These are phyloP conservation scores for Auricularia sp. DNA, from an alignment of 768 basidiomycete genomes.

Conservation along the genomic window DNA sequence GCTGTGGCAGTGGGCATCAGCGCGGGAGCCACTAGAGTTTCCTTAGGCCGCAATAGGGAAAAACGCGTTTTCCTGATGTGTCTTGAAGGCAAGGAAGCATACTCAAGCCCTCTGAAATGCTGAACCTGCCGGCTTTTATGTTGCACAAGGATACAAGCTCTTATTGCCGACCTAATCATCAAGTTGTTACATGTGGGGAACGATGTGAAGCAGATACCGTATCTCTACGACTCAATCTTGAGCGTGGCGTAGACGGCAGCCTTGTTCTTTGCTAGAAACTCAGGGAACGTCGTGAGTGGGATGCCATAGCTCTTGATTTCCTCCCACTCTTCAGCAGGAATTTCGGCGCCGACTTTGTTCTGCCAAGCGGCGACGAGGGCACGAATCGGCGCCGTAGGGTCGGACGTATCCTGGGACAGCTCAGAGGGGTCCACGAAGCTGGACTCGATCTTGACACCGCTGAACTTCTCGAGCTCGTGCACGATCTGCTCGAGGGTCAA, in stretches of 20 bases:
- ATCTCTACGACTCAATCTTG: background rate
- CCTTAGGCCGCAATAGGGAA: too few species aligned
- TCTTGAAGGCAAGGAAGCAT: too few species aligned
- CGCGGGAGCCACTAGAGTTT: too few species aligned
- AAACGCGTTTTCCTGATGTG: too few species aligned
- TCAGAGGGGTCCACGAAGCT: background rate
- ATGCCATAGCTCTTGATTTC: background rate
- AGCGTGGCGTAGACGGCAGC: background rate
- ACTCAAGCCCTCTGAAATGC: too few species aligned
- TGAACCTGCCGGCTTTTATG: too few species aligned
- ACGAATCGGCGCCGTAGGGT: background rate
- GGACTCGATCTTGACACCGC: background rate
- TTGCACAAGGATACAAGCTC: too few species aligned
- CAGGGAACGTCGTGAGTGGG: background rate
- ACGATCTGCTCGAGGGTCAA: too few species aligned
- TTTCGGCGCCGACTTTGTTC: background rate
- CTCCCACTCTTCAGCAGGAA: background rate
- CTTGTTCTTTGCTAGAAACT: background rate
- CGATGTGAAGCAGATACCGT: too few species aligned
- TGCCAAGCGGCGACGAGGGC: background rate
- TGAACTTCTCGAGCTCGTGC: background rate
- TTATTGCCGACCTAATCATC: too few species aligned
- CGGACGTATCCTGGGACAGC: background rate
- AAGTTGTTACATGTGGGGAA: too few species aligned
- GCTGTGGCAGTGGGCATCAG: too few species aligned